Conservation (phyloP, 192 early-diverging fungal genomes). For the Entomortierella beljakovae region DNA sequence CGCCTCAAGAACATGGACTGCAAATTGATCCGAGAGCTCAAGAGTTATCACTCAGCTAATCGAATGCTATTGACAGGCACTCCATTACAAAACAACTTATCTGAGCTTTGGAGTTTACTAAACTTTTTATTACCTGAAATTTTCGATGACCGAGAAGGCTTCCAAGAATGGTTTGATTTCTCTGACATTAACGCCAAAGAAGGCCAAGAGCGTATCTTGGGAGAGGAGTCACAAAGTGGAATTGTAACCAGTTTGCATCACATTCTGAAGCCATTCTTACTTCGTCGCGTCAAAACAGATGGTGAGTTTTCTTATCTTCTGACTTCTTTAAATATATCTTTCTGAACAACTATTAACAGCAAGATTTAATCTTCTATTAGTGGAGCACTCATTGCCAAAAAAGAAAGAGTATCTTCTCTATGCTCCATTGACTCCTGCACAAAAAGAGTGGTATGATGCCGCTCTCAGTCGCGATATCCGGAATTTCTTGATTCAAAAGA, state of each 20-base stretch:
- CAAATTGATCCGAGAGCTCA: constrained; percentile 88
- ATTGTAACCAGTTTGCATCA: constrained; percentile 87
- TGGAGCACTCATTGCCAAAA: constrained; percentile 88
- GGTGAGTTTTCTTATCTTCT: constrained; percentile 54
- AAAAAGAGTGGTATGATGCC: constrained; percentile 81
- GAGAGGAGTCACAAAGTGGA: constrained; percentile 72
- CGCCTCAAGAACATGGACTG: constrained; percentile 97
- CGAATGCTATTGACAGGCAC: constrained; percentile 93
- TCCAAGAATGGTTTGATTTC: constrained; percentile 90
- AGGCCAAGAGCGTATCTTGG: constrained; percentile 72
- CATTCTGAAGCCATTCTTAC: constrained; percentile 91
- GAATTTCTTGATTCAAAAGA: constrained; percentile 68
- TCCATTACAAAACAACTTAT: constrained; percentile 92
- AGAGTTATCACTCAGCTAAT: constrained; percentile 86
- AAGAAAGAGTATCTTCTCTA: constrained; percentile 92
- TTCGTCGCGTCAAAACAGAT: constrained; percentile 90
- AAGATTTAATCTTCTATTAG: constrained; percentile 51
- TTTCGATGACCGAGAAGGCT: constrained; percentile 88
- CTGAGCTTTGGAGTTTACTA: constrained; percentile 95
- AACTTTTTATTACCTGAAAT: constrained; percentile 97
- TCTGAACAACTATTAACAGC: background rate
- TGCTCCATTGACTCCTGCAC: constrained; percentile 75
- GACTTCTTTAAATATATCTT: no score
- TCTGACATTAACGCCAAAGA: constrained; percentile 75
- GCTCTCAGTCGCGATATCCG: constrained; percentile 70